Evolutionary conservation across 768 basidiomycete species (phyloP), one percentile per base, ranked within the genome.

Genomic region (Phlebiopsis gigantea): DNA sequence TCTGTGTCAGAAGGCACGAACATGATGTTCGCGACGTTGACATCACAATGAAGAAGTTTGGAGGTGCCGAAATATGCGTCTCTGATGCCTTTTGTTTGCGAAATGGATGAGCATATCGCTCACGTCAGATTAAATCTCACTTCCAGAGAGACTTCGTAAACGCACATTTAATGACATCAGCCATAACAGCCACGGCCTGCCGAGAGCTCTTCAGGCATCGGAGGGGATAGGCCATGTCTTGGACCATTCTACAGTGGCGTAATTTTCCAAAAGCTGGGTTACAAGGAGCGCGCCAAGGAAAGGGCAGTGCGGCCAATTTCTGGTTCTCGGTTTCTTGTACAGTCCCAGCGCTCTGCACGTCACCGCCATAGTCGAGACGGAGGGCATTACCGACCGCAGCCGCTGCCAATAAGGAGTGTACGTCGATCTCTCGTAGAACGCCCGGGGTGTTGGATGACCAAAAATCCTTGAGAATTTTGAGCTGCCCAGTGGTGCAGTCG

Each of bases 381-480:
- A n/a, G n/a, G n/a, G n/a, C n/a, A n/a, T n/a, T n/a, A n/a, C n/a
- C n/a, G n/a, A n/a, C n/a, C n/a, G n/a, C n/a, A n/a, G n/a, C n/a
- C n/a, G n/a, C n/a, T n/a, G n/a, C n/a, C 17, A 39, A 9, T 3
- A 39, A 17, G 2, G 34, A 39, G 8, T 44, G 45, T 9, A 24
- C 21, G 15, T 58, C 50, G 3, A 10, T 28, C 34, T 58, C 57
- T 24, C 7, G 17, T 39, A 28, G 5, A 10, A 41, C 39, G 21
- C 24, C 22, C 14, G 22, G 4, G 4, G 19, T 3, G 8, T 45
- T 29, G 21, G 29, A 10, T 7, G 47, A 17, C 56, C 56, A 60
- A 4, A 25, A 39, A 28, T 61, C 59, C 49, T 61, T 61, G 25
- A 57, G 14, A 30, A 61, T 57, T 3, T 53, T 48, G 2, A 57